Percentiles rank a stretch among this genome's conserved stretches.
Conservation (phyloP, 805 yeast species). For the Suhomyces xylopsoci region DNA sequence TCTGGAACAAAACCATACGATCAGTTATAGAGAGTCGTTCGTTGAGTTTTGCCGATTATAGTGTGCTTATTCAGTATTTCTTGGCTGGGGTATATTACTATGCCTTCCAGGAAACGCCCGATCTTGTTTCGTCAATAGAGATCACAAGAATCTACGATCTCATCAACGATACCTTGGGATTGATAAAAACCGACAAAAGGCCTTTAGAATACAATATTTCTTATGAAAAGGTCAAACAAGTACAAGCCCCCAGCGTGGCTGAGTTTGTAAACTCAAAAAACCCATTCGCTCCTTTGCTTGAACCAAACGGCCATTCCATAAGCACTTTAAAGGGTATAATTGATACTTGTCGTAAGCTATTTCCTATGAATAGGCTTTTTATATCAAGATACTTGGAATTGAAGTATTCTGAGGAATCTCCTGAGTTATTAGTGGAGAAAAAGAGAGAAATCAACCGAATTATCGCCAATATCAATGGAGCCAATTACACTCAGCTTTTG, state of each 20-base stretch:
- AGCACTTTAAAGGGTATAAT: constrained; percentile 18
- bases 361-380: constrained; percentile 33
- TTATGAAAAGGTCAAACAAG: neutral
- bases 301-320: constrained; percentile 15
- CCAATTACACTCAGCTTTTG: constrained; percentile 9
- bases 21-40: constrained; percentile 10
- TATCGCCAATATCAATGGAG: neutral
- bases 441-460: constrained; percentile 1
- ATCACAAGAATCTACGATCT: constrained; percentile 26
- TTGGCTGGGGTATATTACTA: constrained; percentile 22
- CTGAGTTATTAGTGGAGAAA: neutral
- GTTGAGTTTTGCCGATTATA: constrained; percentile 8
- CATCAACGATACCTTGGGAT: constrained; percentile 21
- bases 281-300: constrained; percentile 16
- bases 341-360: constrained; percentile 30
- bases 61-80: constrained; percentile 16
- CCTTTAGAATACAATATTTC: neutral
- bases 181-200: neutral
- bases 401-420: constrained; percentile 9
- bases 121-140: constrained; percentile 22
- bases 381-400: constrained; percentile 26
- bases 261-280: constrained; percentile 17
- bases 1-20: constrained; percentile 19
- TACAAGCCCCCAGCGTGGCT: constrained; percentile 6
- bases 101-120: neutral